A percentile compares a stretch with the other conserved stretches of the same genome.
Conservation (phyloP, 768 basidiomycete genomes). For the Psilocybe azurescens region DNA sequence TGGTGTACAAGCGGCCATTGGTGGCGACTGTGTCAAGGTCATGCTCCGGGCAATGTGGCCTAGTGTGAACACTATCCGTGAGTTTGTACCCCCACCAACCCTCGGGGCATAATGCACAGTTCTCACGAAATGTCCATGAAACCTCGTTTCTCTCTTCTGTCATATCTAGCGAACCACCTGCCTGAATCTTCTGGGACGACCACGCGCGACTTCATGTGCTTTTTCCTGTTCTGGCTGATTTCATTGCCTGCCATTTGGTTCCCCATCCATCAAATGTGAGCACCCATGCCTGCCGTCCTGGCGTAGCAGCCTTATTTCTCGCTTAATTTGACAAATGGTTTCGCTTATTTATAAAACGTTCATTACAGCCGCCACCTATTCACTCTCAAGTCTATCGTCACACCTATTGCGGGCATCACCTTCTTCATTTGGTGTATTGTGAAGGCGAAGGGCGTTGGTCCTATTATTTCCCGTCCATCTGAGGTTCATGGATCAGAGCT, state of each 20-base stretch:
- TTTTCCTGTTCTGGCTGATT: slow-evolving; percentile 88
- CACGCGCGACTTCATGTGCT: slow-evolving; percentile 77
- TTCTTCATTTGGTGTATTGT: slow-evolving; percentile 83
- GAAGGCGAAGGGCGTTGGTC: slow-evolving; percentile 79
- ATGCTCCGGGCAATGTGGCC: slow-evolving; percentile 83
- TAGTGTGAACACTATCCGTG: slow-evolving; percentile 67
- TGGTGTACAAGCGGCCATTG: slow-evolving; percentile 82
- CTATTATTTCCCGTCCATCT: slow-evolving; percentile 70
- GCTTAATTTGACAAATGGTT: slow-evolving; percentile 2
- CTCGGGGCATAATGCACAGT: slow-evolving; percentile 1
- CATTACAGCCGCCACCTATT: slow-evolving; percentile 71
- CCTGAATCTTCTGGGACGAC: slow-evolving; percentile 77
- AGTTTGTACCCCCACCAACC: slow-evolving; percentile 25
- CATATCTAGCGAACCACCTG: slow-evolving; percentile 63
- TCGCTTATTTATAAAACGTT: slow-evolving; percentile 17
- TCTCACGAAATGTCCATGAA: slow-evolving; percentile 20
- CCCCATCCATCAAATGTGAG: slow-evolving; percentile 80
- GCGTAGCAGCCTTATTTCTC: background rate
- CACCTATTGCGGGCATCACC: slow-evolving; percentile 68
- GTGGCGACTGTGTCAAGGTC: slow-evolving; percentile 77
- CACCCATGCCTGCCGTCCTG: slow-evolving; percentile 6
- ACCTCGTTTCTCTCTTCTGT: slow-evolving; percentile 6
- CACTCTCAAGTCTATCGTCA: slow-evolving; percentile 76
- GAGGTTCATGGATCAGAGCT: slow-evolving; percentile 69
- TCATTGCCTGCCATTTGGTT: slow-evolving; percentile 84